Evolutionary conservation across 352 stramenopile genomes (phyloP).

Genomic region (Phytopythium boreale): DNA sequence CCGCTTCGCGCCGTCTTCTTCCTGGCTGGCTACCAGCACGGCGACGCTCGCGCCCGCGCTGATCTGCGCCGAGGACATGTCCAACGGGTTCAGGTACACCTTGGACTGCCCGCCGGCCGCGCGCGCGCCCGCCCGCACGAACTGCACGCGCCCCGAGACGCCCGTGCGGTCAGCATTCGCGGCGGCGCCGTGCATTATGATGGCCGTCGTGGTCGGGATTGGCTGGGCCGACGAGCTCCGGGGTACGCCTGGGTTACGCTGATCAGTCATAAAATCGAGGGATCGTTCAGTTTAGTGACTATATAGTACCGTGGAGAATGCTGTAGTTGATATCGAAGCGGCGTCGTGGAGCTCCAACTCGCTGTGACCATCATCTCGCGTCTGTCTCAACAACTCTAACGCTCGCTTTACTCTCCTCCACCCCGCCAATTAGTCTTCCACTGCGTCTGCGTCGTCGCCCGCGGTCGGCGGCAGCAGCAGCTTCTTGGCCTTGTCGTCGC

Average conservation of each 20-base stretch:
- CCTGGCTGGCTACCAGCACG: constrained; percentile 13
- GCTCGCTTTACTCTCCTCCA: too few species aligned
- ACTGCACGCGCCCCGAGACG: constrained; percentile 61
- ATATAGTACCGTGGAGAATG: background rate
- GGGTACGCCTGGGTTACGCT: background rate
- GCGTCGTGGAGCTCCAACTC: too few species aligned
- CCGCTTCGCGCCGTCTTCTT: too few species aligned
- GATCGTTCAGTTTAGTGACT: background rate
- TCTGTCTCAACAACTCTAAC: too few species aligned
- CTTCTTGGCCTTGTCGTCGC: constrained; percentile 20
- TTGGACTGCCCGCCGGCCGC: constrained; percentile 59
- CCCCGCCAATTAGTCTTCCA: constrained; percentile 3
- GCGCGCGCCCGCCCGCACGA: constrained; percentile 52
- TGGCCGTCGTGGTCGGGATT: background rate
- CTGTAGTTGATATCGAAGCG: constrained; percentile 1
- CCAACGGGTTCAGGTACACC: constrained; percentile 58
- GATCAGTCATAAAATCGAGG: background rate
- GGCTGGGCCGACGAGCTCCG: background rate
- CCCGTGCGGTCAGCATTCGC: too few species aligned
- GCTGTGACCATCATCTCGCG: background rate
- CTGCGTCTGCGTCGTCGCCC: background rate
- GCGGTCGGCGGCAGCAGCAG: constrained; percentile 1
- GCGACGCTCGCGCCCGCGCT: constrained; percentile 37
- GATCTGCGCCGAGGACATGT: constrained; percentile 41
- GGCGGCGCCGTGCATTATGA: too few species aligned